Conservation (phyloP, 805 yeast species). For the Candida michaelii region DNA sequence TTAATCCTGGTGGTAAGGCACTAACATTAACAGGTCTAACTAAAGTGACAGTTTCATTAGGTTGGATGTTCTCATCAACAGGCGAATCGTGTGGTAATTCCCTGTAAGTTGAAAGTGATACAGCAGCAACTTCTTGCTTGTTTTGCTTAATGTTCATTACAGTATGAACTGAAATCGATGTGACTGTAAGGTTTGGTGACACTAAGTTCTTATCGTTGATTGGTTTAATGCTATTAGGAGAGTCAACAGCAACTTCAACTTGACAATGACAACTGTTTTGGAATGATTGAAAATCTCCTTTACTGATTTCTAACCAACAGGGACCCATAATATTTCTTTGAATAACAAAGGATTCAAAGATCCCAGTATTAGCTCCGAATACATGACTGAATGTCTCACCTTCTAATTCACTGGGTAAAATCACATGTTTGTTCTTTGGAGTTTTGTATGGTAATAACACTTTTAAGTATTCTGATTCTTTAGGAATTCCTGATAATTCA, state of each 20-base stretch:
- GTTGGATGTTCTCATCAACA: constrained; percentile 57
- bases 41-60: constrained; percentile 64
- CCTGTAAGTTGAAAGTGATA: constrained; percentile 71
- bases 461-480: constrained; percentile 75
- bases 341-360: constrained; percentile 84
- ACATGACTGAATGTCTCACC: constrained; percentile 78
- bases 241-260: constrained; percentile 62
- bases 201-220: constrained; percentile 36
- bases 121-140: constrained; percentile 84
- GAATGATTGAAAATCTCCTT: constrained; percentile 58
- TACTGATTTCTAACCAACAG: constrained; percentile 82
- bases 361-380: constrained; percentile 71
- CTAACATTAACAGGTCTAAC: constrained; percentile 73
- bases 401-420: constrained; percentile 59
- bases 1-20: constrained; percentile 75
- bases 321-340: constrained; percentile 93
- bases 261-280: constrained; percentile 76
- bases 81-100: constrained; percentile 76
- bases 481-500: constrained; percentile 78
- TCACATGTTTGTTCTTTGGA: constrained; percentile 48
- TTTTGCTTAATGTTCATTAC: constrained; percentile 70
- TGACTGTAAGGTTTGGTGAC: constrained; percentile 65
- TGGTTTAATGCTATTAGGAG: constrained; percentile 50
- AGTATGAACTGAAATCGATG: constrained; percentile 79
- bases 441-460: constrained; percentile 74